These are phyloP conservation scores for Coffea canephora DNA, from an alignment of 257 asterid genomes.

Conservation along the genomic window DNA sequence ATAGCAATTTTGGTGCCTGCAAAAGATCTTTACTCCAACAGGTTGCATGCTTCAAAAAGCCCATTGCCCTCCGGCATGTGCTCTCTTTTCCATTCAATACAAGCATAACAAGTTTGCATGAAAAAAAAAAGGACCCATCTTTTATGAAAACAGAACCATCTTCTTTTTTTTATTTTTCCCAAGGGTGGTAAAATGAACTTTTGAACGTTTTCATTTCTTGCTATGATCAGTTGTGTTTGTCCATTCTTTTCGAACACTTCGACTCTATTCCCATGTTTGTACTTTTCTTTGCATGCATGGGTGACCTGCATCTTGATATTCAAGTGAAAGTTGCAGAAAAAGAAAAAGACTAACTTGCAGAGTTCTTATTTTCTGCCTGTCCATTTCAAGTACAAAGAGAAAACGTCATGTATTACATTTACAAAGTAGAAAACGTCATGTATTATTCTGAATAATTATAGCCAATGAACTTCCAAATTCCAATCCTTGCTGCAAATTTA, in stretches of 20 bases:
- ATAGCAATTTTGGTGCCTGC: neutral
- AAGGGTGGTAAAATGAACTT: neutral
- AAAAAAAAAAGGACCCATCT: neutral
- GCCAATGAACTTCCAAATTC: too few species aligned
- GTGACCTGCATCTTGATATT: neutral
- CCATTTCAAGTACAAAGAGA: too few species aligned
- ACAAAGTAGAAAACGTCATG: too few species aligned
- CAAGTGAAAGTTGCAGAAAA: neutral
- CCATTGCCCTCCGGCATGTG: neutral
- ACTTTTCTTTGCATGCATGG: neutral
- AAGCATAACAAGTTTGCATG: neutral
- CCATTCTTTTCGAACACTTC: neutral
- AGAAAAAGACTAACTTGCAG: neutral
- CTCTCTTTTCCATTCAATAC: neutral
- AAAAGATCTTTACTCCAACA: neutral
- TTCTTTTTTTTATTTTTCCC: neutral
- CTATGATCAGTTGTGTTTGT: neutral
- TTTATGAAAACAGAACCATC: neutral
- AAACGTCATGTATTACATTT: too few species aligned
- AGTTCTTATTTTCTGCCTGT: too few species aligned
- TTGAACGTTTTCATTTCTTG: neutral
- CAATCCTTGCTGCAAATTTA: too few species aligned
- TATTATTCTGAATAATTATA: too few species aligned
- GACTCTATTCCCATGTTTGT: neutral
- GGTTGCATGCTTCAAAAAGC: neutral